phyloP scores from a whole-genome alignment of 164 flowering plant genomes.

The Vitis riparia region DNA sequence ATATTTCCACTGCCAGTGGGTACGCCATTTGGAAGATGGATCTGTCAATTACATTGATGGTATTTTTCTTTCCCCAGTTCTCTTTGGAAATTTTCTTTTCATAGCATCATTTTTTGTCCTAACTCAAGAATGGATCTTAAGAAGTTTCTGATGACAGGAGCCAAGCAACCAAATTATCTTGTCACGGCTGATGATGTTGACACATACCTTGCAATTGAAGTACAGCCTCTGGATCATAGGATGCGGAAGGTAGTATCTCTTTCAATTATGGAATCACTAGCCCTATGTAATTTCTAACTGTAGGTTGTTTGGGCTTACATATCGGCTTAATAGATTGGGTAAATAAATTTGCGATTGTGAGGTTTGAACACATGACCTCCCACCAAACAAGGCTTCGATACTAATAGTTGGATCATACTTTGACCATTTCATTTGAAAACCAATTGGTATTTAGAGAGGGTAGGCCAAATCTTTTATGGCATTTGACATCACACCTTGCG shows the following conservation, averaged over 20 bases:
- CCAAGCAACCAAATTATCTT: constrained; percentile 88
- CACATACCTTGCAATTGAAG: constrained; percentile 86
- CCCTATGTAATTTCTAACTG: background rate
- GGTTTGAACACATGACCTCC: background rate
- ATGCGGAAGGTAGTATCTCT: constrained; percentile 75
- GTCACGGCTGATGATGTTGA: constrained; percentile 98
- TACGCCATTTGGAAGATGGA: constrained; percentile 91
- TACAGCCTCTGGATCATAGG: constrained; percentile 91
- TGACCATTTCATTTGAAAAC: too few species aligned
- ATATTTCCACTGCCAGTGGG: constrained; percentile 62
- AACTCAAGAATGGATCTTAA: background rate
- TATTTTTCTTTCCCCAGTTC: constrained; percentile 14
- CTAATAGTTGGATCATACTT: too few species aligned
- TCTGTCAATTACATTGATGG: constrained; percentile 90
- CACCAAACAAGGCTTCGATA: too few species aligned
- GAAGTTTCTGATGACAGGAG: constrained; percentile 56
- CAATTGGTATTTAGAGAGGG: too few species aligned
- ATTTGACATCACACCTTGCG: too few species aligned
- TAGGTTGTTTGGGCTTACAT: background rate
- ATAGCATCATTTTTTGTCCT: background rate
- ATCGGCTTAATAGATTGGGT: too few species aligned
- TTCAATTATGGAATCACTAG: background rate
- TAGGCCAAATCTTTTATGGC: too few species aligned
- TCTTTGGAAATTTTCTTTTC: background rate
- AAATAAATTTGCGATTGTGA: too few species aligned